These are phyloP conservation scores for Solioccasus polychromus DNA, from an alignment of 768 basidiomycete species.

Conservation along the genomic window DNA sequence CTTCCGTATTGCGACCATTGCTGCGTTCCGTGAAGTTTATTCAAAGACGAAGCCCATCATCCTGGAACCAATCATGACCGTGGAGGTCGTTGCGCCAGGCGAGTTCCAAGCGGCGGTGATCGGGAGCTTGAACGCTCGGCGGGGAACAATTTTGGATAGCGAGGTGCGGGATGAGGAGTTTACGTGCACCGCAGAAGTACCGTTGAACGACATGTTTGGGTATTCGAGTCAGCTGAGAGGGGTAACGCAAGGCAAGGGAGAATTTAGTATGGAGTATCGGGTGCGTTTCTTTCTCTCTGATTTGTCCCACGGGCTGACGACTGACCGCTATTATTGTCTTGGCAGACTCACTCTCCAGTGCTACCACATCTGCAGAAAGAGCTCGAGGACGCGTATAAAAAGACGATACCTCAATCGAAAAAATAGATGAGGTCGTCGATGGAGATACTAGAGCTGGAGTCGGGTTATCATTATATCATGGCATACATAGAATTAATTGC, in stretches of 20 bases:
- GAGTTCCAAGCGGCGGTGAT: slow-evolving; percentile 98
- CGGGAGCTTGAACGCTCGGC: slow-evolving; percentile 87
- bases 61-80: slow-evolving; percentile 97
- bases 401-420: slow-evolving; percentile 66
- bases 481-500: slow-evolving; percentile 20
- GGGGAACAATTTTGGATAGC: slow-evolving; percentile 92
- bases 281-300: slow-evolving; percentile 34
- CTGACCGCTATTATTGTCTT: not conserved
- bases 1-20: slow-evolving; percentile 86
- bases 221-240: slow-evolving; percentile 93
- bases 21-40: slow-evolving; percentile 92
- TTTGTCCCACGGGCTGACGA: not conserved
- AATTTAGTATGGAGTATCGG: slow-evolving; percentile 81
- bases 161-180: slow-evolving; percentile 98
- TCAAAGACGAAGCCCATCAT: slow-evolving; percentile 73
- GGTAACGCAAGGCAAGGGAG: slow-evolving; percentile 94
- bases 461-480: slow-evolving; percentile 6
- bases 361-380: slow-evolving; percentile 85
- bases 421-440: slow-evolving; percentile 47
- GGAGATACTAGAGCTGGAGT: not conserved
- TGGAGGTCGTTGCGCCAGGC: slow-evolving; percentile 92
- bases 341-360: slow-evolving; percentile 76
- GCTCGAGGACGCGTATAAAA: slow-evolving; percentile 81
- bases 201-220: slow-evolving; percentile 97
- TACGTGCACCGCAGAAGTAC: slow-evolving; percentile 85